Evolutionary conservation across 768 basidiomycete genomes (phyloP).

Genomic region (Boletus bicolor): DNA sequence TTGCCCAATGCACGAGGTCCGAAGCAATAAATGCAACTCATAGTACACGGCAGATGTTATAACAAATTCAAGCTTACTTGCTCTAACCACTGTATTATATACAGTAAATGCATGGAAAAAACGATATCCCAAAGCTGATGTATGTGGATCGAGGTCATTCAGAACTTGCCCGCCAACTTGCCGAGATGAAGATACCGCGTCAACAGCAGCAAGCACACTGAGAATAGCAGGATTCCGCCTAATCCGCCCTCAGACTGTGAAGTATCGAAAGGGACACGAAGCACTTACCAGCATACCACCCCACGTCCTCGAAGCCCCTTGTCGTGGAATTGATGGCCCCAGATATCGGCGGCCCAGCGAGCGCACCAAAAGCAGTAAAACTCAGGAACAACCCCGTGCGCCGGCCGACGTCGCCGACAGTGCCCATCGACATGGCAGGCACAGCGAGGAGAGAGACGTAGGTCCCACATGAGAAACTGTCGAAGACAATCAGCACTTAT

Average conservation of each 20-base stretch:
- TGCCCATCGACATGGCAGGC: conserved; percentile 62
- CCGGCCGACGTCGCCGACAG: conserved; percentile 57
- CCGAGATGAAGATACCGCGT: conserved; percentile 41
- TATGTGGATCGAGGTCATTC: conserved; percentile 1
- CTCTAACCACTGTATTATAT: no score
- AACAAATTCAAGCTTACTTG: no score
- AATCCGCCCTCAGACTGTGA: neutral
- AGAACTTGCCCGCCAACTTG: conserved; percentile 42
- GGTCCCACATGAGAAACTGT: conserved; percentile 58
- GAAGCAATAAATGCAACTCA: no score
- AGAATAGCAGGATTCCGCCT: conserved; percentile 40
- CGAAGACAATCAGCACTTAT: neutral
- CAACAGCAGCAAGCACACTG: conserved; percentile 40
- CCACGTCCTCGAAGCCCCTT: conserved; percentile 38
- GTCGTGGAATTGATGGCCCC: conserved; percentile 60
- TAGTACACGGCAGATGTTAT: no score
- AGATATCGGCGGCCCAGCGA: conserved; percentile 71
- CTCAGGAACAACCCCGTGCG: conserved; percentile 64
- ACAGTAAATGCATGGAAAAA: neutral
- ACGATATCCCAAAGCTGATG: neutral
- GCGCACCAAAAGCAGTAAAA: conserved; percentile 56
- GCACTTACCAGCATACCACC: conserved; percentile 41
- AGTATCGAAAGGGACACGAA: neutral
- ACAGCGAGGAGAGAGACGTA: conserved; percentile 55
- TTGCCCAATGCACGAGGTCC: no score